A percentile compares a stretch with the other conserved stretches of the same genome.
Evolutionary conservation across 192 early-diverging fungal genomes (phyloP).

Genomic region (Backusella circina): DNA sequence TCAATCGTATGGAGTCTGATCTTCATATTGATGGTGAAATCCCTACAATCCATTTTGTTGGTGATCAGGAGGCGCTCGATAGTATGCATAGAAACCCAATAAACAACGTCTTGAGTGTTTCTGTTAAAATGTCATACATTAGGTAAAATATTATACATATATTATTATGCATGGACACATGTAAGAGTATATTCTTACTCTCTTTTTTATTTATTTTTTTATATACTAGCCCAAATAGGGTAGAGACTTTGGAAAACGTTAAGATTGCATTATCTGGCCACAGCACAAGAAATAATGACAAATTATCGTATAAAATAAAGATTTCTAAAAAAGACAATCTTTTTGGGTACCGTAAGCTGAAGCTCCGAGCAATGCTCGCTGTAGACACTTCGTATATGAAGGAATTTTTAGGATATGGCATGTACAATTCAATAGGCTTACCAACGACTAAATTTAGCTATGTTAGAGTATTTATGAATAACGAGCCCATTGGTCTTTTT

Average conservation of each 20-base stretch:
- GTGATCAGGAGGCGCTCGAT: neutral
- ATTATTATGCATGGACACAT: neutral
- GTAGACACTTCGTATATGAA: neutral
- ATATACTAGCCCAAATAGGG: neutral
- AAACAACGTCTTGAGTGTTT: neutral
- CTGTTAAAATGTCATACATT: neutral
- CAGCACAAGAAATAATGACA: neutral
- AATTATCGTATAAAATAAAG: constrained; percentile 3
- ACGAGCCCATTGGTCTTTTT: constrained; percentile 2
- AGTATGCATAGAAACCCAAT: neutral
- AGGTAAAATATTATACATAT: neutral
- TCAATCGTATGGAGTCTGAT: neutral
- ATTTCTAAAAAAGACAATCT: neutral
- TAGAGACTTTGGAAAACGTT: neutral
- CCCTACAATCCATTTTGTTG: neutral
- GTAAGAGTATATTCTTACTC: neutral
- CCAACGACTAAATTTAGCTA: neutral
- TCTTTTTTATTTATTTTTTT: neutral
- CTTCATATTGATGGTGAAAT: neutral
- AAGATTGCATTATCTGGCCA: neutral
- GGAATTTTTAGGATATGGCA: neutral
- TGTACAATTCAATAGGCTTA: neutral
- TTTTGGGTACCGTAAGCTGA: neutral
- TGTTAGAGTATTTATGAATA: neutral
- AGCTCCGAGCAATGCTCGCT: neutral